Conservation (phyloP, 305 asterid genomes). For the Stenogyne calaminthoides region DNA sequence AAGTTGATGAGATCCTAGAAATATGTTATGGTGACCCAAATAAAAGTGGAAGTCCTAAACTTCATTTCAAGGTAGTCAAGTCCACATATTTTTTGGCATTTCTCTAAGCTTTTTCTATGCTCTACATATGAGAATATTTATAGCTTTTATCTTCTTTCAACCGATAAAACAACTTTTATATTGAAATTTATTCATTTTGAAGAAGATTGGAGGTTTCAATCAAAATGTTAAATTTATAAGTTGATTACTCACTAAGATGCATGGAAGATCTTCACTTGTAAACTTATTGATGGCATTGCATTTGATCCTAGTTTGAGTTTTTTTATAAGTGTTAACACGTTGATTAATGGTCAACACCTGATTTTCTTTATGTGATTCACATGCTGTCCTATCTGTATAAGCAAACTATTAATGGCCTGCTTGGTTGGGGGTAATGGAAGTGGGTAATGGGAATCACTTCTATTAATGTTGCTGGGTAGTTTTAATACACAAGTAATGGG, state of each 20-base stretch:
- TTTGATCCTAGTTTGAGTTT: too few species aligned
- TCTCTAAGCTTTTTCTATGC: not conserved
- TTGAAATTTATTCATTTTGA: not conserved
- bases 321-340: too few species aligned
- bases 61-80: conserved; percentile 56
- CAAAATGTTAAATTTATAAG: not conserved
- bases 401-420: not conserved
- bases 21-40: conserved; percentile 65
- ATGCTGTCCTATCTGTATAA: too few species aligned
- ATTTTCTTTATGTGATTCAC: too few species aligned
- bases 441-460: too few species aligned
- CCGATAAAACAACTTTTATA: not conserved
- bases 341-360: too few species aligned
- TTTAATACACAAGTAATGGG: too few species aligned
- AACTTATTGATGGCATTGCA: too few species aligned
- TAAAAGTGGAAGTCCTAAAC: conserved; percentile 12
- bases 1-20: conserved; percentile 52
- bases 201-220: not conserved
- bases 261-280: too few species aligned
- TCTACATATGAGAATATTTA: not conserved
- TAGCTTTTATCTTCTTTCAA: not conserved
- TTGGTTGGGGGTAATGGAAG: too few species aligned
- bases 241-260: too few species aligned
- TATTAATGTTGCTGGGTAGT: too few species aligned
- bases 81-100: not conserved